phyloP scores from a whole-genome alignment of 148 eudicot species.

The Fagopyrum tataricum region DNA sequence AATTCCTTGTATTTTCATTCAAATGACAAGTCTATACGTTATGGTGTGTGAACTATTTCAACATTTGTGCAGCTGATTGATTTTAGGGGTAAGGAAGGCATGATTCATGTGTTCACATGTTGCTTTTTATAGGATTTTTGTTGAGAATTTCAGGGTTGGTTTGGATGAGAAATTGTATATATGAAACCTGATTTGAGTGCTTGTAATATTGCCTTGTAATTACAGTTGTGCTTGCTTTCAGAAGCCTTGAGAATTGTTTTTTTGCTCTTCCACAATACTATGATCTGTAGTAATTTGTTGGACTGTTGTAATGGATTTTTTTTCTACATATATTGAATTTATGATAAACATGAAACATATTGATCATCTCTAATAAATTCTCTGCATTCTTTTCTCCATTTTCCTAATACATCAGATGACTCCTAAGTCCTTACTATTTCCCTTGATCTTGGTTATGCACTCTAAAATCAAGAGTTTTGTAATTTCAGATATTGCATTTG shows the following conservation, averaged over 20 bases:
- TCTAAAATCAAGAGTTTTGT: neutral
- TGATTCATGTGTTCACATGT: too few relatives aligned
- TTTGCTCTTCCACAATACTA: too few relatives aligned
- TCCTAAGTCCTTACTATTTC: neutral
- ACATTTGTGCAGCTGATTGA: too few relatives aligned
- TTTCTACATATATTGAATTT: neutral
- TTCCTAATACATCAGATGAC: neutral
- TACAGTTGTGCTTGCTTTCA: too few relatives aligned
- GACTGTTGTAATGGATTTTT: neutral
- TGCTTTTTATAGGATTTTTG: too few relatives aligned
- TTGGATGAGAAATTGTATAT: too few relatives aligned
- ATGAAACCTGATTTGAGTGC: too few relatives aligned
- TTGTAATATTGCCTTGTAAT: too few relatives aligned
- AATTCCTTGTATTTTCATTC: neutral
- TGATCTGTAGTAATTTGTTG: neutral
- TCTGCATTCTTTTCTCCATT: neutral
- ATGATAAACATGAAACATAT: neutral
- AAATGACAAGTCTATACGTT: too few relatives aligned
- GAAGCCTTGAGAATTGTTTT: too few relatives aligned
- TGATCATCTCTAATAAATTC: neutral
- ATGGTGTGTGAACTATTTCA: neutral
- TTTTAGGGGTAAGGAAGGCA: too few relatives aligned
- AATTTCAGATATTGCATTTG: constrained; percentile 84
- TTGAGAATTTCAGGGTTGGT: too few relatives aligned
- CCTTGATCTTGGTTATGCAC: neutral